A percentile compares a stretch with the other conserved stretches of the same genome.
Evolutionary conservation across 306 rosid genomes (phyloP).

Genomic region (Prunus davidiana): DNA sequence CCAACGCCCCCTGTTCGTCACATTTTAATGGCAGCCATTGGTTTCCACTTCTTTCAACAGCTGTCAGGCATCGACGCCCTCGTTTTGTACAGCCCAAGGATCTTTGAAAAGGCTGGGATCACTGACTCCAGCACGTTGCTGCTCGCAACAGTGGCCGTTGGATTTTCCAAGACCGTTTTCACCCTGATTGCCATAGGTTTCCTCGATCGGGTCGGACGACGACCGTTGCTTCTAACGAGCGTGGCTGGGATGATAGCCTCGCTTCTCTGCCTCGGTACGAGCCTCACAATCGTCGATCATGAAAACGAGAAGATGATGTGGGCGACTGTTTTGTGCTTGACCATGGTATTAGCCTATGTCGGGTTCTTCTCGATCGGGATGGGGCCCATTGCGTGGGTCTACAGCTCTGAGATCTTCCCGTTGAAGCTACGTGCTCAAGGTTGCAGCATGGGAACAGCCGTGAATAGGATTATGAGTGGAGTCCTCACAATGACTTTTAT

Average conservation of each 20-base stretch:
- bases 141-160: slow-evolving; percentile 40
- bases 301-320: not conserved
- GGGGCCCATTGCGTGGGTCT: slow-evolving; percentile 35
- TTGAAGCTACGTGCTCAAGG: slow-evolving; percentile 51
- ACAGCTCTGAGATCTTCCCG: slow-evolving; percentile 5
- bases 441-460: slow-evolving; percentile 38
- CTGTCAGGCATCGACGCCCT: slow-evolving; percentile 43
- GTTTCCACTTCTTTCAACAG: slow-evolving; percentile 57
- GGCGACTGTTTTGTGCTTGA: not conserved
- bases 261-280: not conserved
- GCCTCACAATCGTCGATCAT: not conserved
- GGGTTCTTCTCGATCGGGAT: slow-evolving; percentile 52
- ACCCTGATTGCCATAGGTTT: slow-evolving; percentile 15
- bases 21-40: slow-evolving; percentile 33
- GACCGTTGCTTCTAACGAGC: not conserved
- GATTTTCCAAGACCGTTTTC: not conserved
- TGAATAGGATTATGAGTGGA: slow-evolving; percentile 45
- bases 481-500: slow-evolving; percentile 49
- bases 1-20: slow-evolving; percentile 55
- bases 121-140: not conserved
- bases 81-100: slow-evolving; percentile 47
- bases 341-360: not conserved
- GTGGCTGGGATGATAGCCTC: not conserved
- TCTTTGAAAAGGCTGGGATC: slow-evolving; percentile 48
- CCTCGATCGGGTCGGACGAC: not conserved